Evolutionary conservation across 306 rosid genomes (phyloP).

Genomic region (Trifolium fragiferum): DNA sequence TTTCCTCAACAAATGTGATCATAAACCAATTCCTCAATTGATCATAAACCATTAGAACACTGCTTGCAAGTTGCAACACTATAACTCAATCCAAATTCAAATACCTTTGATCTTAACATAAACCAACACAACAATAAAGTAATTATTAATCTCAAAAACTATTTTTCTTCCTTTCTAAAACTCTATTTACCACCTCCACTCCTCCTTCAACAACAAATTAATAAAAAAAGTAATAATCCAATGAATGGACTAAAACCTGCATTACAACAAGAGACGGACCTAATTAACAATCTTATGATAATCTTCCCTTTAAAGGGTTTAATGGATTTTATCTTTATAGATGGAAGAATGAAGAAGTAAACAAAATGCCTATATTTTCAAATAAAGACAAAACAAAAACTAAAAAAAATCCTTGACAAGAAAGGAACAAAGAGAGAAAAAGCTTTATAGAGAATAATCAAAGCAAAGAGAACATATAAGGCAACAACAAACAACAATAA

Average conservation of each 20-base stretch:
- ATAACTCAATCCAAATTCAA: conserved; percentile 37
- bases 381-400: conserved; percentile 15
- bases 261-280: conserved; percentile 35
- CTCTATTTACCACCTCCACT: conserved; percentile 26
- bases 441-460: not conserved
- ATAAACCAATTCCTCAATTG: conserved; percentile 14
- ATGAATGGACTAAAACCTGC: conserved; percentile 50
- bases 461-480: not conserved
- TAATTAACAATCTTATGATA: conserved; percentile 22
- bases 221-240: conserved; percentile 6
- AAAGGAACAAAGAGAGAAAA: conserved; percentile 31
- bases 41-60: conserved; percentile 43
- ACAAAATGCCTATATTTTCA: conserved; percentile 24
- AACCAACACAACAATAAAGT: conserved; percentile 20
- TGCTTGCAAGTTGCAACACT: conserved; percentile 37
- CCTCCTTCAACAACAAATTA: conserved; percentile 16
- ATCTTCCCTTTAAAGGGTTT: not conserved
- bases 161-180: conserved; percentile 24
- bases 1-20: conserved; percentile 34
- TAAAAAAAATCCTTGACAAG: not conserved
- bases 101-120: conserved; percentile 35
- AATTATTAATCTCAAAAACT: not conserved
- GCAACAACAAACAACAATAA: conserved; percentile 13
- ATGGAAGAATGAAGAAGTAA: not conserved
- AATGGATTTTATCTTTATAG: not conserved